Evolutionary conservation across 805 yeast genomes (phyloP), one percentile per base, ranked within the genome.

Genomic region (Nakazawaea ernobii): DNA sequence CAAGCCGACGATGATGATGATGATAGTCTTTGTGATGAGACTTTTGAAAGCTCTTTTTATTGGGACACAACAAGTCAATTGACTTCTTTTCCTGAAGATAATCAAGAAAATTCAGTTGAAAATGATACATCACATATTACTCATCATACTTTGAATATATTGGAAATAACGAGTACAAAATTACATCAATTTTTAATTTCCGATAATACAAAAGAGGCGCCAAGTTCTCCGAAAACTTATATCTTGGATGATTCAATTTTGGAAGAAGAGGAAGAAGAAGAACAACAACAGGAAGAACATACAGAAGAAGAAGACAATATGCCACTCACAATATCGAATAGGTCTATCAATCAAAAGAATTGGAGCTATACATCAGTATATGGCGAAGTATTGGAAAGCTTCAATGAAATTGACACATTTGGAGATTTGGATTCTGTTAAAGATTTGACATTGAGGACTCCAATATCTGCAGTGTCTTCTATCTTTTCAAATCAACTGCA

Each of bases 101-200:
- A n/a, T n/a, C 11, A 15, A n/a, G 42, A 39, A 9, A 14, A 8
- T 8, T 24, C 29, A 2, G 27, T 29, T 20, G 35, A 39, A 39
- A 26, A 17, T 39, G 42, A 39, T 39, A 20, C 26, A 29, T 39
- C 42, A 29, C 42, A 39, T 26, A 29, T 39, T 10, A 35, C 37
- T 5, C 15, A 35, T 35, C 14, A 35, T 14, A 36, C 39, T 20
- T 20, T 20, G 24, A 20, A 20, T 20, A 20, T 20, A 20, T 20
- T 20, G 24, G 5, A 20, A 20, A 20, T 20, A 20, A 20, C 24
- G 5, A 20, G 32, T 38, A 24, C n/a, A 38, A 29, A 29, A 29
- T 29, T 17, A 29, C 42, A 39, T 38, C 41, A 38, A 26, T 10
- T 27, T 17, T 10, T 9, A 9, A 15, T 36, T 20, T 8, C 9